Conservation (phyloP, 495 filamentous ascomycete genomes). For the Lophiotrema nucula region DNA sequence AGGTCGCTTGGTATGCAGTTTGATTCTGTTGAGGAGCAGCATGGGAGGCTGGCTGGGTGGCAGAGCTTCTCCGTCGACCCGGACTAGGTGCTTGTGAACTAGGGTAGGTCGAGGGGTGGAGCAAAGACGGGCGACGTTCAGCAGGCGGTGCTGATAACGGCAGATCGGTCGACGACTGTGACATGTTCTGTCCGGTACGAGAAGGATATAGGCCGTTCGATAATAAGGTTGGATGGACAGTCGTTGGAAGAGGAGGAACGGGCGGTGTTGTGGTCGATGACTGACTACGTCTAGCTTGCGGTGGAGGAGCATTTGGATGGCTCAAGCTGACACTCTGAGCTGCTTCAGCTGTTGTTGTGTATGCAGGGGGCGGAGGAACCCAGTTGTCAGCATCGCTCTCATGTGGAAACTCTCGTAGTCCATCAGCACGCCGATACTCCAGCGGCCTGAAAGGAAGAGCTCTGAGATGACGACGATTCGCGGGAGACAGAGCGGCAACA, state of each 20-base stretch:
- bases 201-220: slow-evolving; percentile 3
- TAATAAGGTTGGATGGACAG: not conserved
- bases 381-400: slow-evolving; percentile 91
- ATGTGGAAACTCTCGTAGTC: slow-evolving; percentile 69
- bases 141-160: slow-evolving; percentile 1
- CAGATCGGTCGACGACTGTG: slow-evolving; percentile 20
- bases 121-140: slow-evolving; percentile 16
- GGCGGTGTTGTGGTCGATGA: not conserved
- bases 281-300: not conserved
- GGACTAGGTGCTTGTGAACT: not conserved
- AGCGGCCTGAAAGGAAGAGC: slow-evolving; percentile 34
- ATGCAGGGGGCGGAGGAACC: slow-evolving; percentile 90
- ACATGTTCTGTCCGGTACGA: not conserved
- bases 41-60: not conserved
- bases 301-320: slow-evolving; percentile 17
- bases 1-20: slow-evolving; percentile 23
- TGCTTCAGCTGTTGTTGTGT: slow-evolving; percentile 64
- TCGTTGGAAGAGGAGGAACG: slow-evolving; percentile 24
- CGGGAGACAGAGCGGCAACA: slow-evolving; percentile 34
- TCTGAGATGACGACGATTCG: slow-evolving; percentile 35
- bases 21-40: not conserved
- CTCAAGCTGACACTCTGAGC: slow-evolving; percentile 28
- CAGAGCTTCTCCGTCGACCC: slow-evolving; percentile 14
- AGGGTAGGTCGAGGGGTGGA: slow-evolving; percentile 26
- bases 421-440: slow-evolving; percentile 59